Evolutionary conservation across 352 stramenopile genomes (phyloP), one percentile per base, ranked within the genome.

Genomic region (Phytophthora uliginosa): DNA sequence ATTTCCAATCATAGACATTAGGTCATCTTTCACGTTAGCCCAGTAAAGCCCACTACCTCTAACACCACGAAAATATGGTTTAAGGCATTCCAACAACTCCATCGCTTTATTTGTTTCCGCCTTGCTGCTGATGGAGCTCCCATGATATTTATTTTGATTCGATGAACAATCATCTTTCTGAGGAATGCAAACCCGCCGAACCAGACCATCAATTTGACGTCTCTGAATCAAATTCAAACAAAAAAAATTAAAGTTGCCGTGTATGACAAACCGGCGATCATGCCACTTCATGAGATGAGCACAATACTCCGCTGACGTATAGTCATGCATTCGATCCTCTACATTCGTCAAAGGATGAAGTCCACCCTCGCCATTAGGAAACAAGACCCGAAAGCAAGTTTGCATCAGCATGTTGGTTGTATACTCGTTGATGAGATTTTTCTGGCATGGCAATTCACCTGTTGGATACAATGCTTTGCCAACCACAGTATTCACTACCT

Each of bases 161-260:
- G 26, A 31, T 31, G 26, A 31, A 31, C 26, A 31, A 31, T 31
- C 26, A 31, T 31, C 26, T 31, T 31, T 31, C 26, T 31, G 26
- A 7, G 26, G 26, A 4, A 31, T 31, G 26, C 2, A 2, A 31
- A 48, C 18, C 3, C 40, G 54, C 2, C 65, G n/a, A 18, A 64
- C 59, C 3, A 78, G 20, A 7, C 73, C 67, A 26, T 79, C 68
- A 13, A 79, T 58, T 59, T 79, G 66, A 0, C 71, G 57, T 0
- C 66, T n/a, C n/a, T 78, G 71, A 48, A 78, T 75, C 3, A 79
- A 13, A 13, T 40, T 72, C 1, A 62, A 15, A n/a, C 65, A 79
- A 28, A 71, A 73, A 18, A 76, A 76, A 15, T 79, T 76, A 50
- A 79, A 79, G 3, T 66, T 76, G n/a, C 66, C 20, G 31, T 67